phyloP scores from a whole-genome alignment of 2,329 filamentous ascomycete species.

The Penicillium sp. region DNA sequence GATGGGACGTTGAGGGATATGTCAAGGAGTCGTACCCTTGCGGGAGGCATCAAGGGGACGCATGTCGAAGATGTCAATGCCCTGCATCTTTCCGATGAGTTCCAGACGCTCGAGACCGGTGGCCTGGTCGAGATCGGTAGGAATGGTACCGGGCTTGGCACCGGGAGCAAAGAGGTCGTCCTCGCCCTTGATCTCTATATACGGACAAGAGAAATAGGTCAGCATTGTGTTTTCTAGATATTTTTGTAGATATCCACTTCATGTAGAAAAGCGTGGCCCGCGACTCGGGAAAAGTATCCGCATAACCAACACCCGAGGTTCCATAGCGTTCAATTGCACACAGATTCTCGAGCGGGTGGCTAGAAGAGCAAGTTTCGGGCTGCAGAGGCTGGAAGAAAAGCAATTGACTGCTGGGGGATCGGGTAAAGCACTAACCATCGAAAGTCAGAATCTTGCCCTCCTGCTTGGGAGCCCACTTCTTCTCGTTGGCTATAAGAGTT shows the following conservation, averaged over 20 bases:
- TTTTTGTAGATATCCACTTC: not conserved
- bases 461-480: conserved; percentile 36
- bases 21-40: conserved; percentile 53
- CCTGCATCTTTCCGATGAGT: conserved; percentile 98
- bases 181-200: conserved; percentile 67
- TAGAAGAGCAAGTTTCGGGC: not conserved
- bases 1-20: conserved; percentile 14
- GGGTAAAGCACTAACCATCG: conserved; percentile 33
- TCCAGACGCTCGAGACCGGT: conserved; percentile 98
- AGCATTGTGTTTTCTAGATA: not conserved
- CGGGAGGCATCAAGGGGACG: conserved; percentile 84
- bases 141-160: conserved; percentile 70
- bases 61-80: conserved; percentile 97
- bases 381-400: conserved; percentile 6
- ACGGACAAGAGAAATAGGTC: conserved; percentile 19
- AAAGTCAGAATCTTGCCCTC: conserved; percentile 39
- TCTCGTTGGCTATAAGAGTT: conserved; percentile 26
- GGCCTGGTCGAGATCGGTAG: conserved; percentile 88
- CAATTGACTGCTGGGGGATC: conserved; percentile 11
- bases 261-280: conserved; percentile 1
- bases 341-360: not conserved
- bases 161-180: conserved; percentile 81
- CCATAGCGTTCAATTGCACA: conserved; percentile 10
- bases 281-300: conserved; percentile 8
- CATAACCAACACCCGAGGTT: conserved; percentile 10